A percentile compares a stretch with the other conserved stretches of the same genome.
phyloP scores from a whole-genome alignment of 306 rosid genomes.

The Acmispon strigosus region DNA sequence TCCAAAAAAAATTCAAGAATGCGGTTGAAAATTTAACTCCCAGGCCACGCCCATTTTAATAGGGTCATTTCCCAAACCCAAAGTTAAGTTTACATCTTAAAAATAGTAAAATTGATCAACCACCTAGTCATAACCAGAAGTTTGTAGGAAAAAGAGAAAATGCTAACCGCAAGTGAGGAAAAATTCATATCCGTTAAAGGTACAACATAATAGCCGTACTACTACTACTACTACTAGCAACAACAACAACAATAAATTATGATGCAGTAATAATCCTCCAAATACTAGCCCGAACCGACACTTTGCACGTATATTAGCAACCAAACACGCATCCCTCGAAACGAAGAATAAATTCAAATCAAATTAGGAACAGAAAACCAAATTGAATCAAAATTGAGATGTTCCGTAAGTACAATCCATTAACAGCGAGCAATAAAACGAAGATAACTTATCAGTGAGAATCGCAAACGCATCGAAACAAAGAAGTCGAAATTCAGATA shows the following conservation, averaged over 20 bases:
- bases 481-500: neutral
- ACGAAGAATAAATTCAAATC: neutral
- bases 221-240: too few species aligned
- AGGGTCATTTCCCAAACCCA: slow-evolving; percentile 1
- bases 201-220: too few species aligned
- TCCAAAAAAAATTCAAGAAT: neutral
- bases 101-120: neutral
- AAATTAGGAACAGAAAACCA: neutral
- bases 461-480: neutral
- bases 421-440: neutral
- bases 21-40: neutral
- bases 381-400: slow-evolving; percentile 3
- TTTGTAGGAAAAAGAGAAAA: neutral
- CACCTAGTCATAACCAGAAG: neutral
- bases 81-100: neutral
- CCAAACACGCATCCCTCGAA: neutral
- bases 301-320: neutral
- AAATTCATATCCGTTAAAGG: neutral
- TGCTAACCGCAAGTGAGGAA: neutral
- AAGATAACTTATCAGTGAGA: neutral
- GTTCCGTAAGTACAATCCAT: neutral
- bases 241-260: too few species aligned
- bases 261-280: neutral
- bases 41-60: neutral
- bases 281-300: neutral